Conservation (phyloP, 2,329 filamentous ascomycete species). For the Passalora sequoiae region DNA sequence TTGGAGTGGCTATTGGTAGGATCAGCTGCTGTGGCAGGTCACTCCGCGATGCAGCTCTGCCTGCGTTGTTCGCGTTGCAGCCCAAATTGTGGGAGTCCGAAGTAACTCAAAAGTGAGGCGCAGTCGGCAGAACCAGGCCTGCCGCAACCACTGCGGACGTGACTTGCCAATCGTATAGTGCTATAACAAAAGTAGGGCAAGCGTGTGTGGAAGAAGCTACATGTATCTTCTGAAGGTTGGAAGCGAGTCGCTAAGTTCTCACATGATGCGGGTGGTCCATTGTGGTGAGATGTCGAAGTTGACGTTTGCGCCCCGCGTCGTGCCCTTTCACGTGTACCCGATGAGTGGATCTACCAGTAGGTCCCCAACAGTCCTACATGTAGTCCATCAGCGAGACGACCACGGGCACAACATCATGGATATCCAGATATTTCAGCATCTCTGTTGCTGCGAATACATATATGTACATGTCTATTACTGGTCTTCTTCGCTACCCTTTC, state of each 20-base stretch:
- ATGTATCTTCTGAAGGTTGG: too few species aligned
- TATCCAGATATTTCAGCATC: too few species aligned
- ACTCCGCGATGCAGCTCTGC: constrained; percentile 8
- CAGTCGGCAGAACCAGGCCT: neutral
- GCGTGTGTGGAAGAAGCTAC: too few species aligned
- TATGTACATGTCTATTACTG: constrained; percentile 19
- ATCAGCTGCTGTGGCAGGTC: neutral
- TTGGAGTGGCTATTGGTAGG: constrained; percentile 1
- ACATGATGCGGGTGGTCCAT: neutral
- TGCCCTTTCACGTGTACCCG: neutral
- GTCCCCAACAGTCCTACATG: too few species aligned
- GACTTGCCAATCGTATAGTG: constrained; percentile 1
- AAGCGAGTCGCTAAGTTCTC: neutral
- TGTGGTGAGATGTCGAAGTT: neutral
- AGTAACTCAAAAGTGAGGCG: neutral
- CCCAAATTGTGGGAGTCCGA: constrained; percentile 2
- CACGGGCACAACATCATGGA: too few species aligned
- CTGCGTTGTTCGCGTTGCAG: constrained; percentile 9
- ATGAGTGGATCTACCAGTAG: too few species aligned
- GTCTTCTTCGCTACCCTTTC: constrained; percentile 8
- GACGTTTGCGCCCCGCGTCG: neutral
- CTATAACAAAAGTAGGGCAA: too few species aligned
- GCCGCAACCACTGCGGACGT: neutral
- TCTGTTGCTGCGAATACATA: too few species aligned
- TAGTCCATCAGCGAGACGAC: too few species aligned